Conservation (phyloP, 768 basidiomycete genomes). For the Russula lepida region DNA sequence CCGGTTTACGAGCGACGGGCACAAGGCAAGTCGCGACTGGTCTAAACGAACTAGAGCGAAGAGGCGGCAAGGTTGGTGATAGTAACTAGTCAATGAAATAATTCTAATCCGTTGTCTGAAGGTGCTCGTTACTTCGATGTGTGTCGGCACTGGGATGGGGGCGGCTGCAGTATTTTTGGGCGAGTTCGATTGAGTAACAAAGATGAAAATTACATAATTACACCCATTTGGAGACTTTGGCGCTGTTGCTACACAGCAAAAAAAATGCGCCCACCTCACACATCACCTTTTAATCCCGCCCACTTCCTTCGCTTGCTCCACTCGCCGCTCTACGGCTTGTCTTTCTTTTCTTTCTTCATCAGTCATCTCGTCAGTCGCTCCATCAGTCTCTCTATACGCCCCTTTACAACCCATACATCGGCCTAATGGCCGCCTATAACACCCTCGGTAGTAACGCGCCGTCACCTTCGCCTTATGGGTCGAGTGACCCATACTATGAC, state of each 20-base stretch:
- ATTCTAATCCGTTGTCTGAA: conserved; percentile 23
- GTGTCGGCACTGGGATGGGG: conserved; percentile 89
- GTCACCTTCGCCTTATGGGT: conserved; percentile 39
- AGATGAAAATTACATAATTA: background rate
- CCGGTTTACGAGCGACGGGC: conserved; percentile 63
- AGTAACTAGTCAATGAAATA: background rate
- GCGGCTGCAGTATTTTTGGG: conserved; percentile 68
- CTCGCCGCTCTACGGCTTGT: background rate
- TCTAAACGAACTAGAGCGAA: conserved; percentile 59
- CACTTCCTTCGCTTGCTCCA: background rate
- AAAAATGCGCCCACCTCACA: background rate
- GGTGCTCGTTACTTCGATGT: conserved; percentile 86
- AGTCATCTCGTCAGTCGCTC: background rate
- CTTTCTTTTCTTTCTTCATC: conserved; percentile 13
- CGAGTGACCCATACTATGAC: conserved; percentile 61
- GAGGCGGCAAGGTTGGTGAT: conserved; percentile 53
- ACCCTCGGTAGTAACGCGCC: conserved; percentile 23
- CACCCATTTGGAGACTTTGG: background rate
- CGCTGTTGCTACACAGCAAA: background rate
- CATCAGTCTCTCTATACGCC: background rate
- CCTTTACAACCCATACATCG: conserved; percentile 15
- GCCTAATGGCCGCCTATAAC: conserved; percentile 36
- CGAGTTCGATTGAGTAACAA: conserved; percentile 30
- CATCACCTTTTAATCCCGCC: background rate
- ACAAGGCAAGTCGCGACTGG: conserved; percentile 81